These are phyloP conservation scores for Mortierella hygrophila DNA, from an alignment of 192 early-diverging fungal genomes.

Conservation along the genomic window DNA sequence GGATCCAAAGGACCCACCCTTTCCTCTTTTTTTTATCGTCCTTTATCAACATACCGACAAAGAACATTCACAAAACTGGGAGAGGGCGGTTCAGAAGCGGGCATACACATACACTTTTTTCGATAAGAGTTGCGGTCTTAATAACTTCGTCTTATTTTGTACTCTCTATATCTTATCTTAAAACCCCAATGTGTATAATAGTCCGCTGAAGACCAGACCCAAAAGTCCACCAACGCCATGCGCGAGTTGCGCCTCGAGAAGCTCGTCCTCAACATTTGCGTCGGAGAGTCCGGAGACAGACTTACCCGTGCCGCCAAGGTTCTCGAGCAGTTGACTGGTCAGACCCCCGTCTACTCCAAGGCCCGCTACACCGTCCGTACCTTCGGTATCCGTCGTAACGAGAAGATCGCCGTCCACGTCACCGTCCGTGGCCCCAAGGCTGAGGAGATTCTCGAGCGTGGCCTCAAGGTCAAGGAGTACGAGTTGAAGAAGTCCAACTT, in stretches of 20 bases:
- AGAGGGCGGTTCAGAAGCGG: constrained; percentile 22
- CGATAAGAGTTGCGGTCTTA: constrained; percentile 26
- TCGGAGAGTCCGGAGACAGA: constrained; percentile 99
- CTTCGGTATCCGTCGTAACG: constrained; percentile 99
- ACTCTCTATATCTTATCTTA: constrained; percentile 27
- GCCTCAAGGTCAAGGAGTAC: constrained; percentile 99
- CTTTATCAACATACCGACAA: constrained; percentile 2
- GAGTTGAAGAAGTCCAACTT: constrained; percentile 97
- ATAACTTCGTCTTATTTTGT: constrained; percentile 32
- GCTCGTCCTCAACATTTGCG: constrained; percentile 99
- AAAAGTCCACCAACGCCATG: constrained; percentile 89
- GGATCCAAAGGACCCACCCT: not conserved
- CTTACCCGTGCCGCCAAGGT: constrained; percentile 99
- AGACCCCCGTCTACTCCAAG: constrained; percentile 99
- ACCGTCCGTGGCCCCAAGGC: constrained; percentile 93
- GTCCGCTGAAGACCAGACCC: constrained; percentile 78
- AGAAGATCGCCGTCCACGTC: constrained; percentile 99
- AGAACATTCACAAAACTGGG: constrained; percentile 2
- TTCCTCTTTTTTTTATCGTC: not conserved
- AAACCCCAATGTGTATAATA: constrained; percentile 29
- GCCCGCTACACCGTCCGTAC: constrained; percentile 99
- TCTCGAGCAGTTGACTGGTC: constrained; percentile 99
- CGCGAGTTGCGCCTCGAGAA: constrained; percentile 98
- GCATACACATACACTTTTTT: not conserved
- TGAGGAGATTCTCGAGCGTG: constrained; percentile 98